phyloP scores from a whole-genome alignment of 2,329 filamentous ascomycete species.

The Colletotrichum sansevieriae region DNA sequence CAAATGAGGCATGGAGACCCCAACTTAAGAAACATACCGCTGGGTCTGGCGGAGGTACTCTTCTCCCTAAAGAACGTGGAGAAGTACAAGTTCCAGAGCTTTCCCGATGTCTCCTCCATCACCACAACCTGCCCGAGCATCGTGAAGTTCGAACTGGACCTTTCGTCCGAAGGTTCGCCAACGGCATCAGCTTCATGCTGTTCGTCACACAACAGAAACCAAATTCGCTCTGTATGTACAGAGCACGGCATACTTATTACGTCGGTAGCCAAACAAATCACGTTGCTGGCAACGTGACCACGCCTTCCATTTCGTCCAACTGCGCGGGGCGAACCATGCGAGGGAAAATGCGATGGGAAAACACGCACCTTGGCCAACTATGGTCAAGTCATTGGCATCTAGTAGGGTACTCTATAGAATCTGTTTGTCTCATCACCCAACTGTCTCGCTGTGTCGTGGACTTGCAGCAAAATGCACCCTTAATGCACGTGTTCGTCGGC shows the following conservation, averaged over 20 bases:
- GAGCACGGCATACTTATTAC: too few relatives aligned
- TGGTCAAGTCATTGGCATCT: neutral
- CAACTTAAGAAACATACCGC: conserved; percentile 3
- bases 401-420: neutral
- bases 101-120: conserved; percentile 21
- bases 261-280: too few relatives aligned
- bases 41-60: conserved; percentile 19
- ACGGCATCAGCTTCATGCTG: conserved; percentile 1
- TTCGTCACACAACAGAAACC: neutral
- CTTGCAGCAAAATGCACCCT: conserved; percentile 31
- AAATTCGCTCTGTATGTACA: neutral
- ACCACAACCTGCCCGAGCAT: conserved; percentile 18
- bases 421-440: neutral
- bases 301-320: neutral
- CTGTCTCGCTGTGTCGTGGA: conserved; percentile 1
- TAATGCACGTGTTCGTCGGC: conserved; percentile 30
- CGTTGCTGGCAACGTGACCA: neutral
- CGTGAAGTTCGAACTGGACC: conserved; percentile 12
- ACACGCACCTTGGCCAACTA: neutral
- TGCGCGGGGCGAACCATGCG: neutral
- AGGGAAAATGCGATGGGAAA: neutral
- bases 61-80: neutral
- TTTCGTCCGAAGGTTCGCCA: neutral
- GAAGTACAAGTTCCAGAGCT: conserved; percentile 26
- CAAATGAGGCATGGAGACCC: neutral